Conservation (phyloP, 805 yeast species). For the Lipomyces sp. region DNA sequence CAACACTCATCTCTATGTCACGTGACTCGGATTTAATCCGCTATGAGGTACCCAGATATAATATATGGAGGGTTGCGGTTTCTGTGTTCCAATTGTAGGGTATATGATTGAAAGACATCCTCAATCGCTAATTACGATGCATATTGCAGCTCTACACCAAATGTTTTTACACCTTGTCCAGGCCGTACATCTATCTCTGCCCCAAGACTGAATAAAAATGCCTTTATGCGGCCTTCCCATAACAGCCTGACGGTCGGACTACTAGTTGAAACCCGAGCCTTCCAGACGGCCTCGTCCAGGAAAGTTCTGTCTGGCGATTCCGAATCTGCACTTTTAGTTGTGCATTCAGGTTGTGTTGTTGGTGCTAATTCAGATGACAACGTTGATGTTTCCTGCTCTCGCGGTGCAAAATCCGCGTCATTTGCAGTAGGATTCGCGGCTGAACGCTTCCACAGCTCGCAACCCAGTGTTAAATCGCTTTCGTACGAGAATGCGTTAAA, state of each 20-base stretch:
- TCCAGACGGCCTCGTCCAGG: conserved; percentile 27
- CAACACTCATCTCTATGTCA: too few species aligned
- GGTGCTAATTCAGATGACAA: not conserved
- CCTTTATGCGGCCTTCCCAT: conserved; percentile 89
- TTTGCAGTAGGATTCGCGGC: not conserved
- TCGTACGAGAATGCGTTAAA: conserved; percentile 90
- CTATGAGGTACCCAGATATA: too few species aligned
- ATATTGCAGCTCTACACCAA: conserved; percentile 68
- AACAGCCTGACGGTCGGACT: conserved; percentile 64
- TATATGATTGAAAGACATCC: not conserved
- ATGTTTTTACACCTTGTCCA: conserved; percentile 54
- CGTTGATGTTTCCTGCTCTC: not conserved
- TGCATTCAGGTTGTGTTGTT: not conserved
- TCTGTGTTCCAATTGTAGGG: too few species aligned
- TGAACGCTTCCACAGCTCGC: conserved; percentile 65
- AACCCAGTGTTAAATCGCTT: conserved; percentile 83
- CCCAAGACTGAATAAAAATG: conserved; percentile 79
- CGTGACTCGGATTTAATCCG: too few species aligned
- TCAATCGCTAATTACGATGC: conserved; percentile 50
- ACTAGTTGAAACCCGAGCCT: conserved; percentile 43
- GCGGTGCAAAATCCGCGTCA: not conserved
- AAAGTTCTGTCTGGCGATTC: not conserved
- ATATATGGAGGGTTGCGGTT: too few species aligned
- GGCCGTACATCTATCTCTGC: conserved; percentile 55
- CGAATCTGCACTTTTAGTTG: not conserved